These are phyloP conservation scores for Chalara sp. DNA, from an alignment of 2,329 filamentous ascomycete species.

Conservation along the genomic window DNA sequence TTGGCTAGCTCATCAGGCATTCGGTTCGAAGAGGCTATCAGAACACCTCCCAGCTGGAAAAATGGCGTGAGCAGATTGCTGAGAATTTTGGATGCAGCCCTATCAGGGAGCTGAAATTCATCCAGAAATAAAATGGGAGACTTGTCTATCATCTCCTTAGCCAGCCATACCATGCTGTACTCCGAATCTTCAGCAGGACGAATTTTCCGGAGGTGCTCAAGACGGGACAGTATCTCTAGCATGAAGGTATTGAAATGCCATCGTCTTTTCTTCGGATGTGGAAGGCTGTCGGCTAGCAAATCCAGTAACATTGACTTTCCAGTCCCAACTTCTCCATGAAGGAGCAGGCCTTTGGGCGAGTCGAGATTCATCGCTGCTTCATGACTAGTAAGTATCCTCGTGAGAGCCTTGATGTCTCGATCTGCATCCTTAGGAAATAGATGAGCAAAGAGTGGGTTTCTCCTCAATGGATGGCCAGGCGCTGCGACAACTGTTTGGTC, in stretches of 20 bases:
- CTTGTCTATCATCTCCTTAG: constrained; percentile 67
- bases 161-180: constrained; percentile 67
- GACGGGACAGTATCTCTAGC: constrained; percentile 66
- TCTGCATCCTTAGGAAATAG: constrained; percentile 49
- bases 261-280: constrained; percentile 63
- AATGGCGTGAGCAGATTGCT: constrained; percentile 73
- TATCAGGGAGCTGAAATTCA: constrained; percentile 77
- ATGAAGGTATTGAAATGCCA: constrained; percentile 88
- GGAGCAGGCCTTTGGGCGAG: constrained; percentile 67
- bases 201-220: constrained; percentile 54
- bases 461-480: constrained; percentile 47
- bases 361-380: constrained; percentile 65
- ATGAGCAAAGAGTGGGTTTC: constrained; percentile 51
- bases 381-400: constrained; percentile 60
- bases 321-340: constrained; percentile 77
- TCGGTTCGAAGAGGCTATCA: constrained; percentile 74
- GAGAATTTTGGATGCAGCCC: constrained; percentile 70
- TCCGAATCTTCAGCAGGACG: constrained; percentile 33
- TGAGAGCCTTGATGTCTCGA: constrained; percentile 57
- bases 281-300: constrained; percentile 70
- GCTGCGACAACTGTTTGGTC: constrained; percentile 38
- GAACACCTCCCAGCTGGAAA: constrained; percentile 74
- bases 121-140: constrained; percentile 75
- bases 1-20: constrained; percentile 78
- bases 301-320: constrained; percentile 84